phyloP scores from a whole-genome alignment of 805 yeast genomes.

The Cephaloascus fragrans region DNA sequence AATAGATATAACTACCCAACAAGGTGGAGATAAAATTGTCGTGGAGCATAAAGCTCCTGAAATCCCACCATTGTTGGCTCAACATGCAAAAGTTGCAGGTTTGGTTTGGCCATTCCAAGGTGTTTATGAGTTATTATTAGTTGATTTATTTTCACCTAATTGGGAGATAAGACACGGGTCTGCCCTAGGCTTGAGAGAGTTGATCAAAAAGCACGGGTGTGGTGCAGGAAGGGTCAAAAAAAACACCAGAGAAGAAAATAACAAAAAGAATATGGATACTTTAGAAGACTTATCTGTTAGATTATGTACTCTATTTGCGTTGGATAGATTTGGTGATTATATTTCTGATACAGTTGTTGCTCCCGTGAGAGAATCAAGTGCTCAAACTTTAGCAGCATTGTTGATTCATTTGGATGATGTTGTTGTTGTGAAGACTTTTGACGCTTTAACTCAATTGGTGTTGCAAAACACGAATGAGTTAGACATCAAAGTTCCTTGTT shows the following conservation, averaged over 20 bases:
- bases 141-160: slow-evolving; percentile 69
- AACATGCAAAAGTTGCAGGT: slow-evolving; percentile 62
- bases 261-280: slow-evolving; percentile 51
- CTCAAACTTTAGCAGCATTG: slow-evolving; percentile 87
- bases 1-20: slow-evolving; percentile 65
- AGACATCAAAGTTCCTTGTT: slow-evolving; percentile 45
- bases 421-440: slow-evolving; percentile 52
- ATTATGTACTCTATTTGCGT: slow-evolving; percentile 74
- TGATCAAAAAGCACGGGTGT: slow-evolving; percentile 69
- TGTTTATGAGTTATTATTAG: slow-evolving; percentile 69
- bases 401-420: slow-evolving; percentile 61
- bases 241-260: slow-evolving; percentile 51
- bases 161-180: slow-evolving; percentile 99
- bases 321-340: slow-evolving; percentile 94
- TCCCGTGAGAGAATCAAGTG: slow-evolving; percentile 95
- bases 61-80: slow-evolving; percentile 56
- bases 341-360: slow-evolving; percentile 97
- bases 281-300: slow-evolving; percentile 86
- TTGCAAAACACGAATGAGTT: slow-evolving; percentile 42
- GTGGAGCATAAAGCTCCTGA: slow-evolving; percentile 68
- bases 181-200: slow-evolving; percentile 82
- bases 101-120: slow-evolving; percentile 94
- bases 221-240: slow-evolving; percentile 80
- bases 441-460: slow-evolving; percentile 57
- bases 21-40: slow-evolving; percentile 73